A percentile compares a stretch with the other conserved stretches of the same genome.
Conservation (phyloP, 1,284 basidiomycete species). For the Heliocybe sulcata region DNA sequence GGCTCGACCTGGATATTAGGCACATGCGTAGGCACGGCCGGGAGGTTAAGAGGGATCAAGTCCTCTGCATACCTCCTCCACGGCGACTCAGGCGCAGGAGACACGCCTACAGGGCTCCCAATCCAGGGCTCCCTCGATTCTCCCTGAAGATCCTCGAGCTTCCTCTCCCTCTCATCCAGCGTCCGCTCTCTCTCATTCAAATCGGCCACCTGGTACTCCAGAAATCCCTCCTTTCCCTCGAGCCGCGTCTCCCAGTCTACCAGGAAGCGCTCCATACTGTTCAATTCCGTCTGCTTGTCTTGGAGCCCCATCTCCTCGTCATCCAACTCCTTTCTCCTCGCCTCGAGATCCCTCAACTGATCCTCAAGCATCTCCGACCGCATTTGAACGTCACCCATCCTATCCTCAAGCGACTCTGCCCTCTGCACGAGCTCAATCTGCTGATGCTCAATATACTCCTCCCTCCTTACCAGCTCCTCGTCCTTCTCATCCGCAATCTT, state of each 20-base stretch:
- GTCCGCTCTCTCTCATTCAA: neutral
- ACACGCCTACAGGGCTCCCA: neutral
- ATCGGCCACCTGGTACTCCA: neutral
- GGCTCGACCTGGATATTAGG: neutral
- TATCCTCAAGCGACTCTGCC: neutral
- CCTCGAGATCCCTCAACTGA: neutral
- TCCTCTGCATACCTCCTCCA: constrained; percentile 5
- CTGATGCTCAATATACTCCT: neutral
- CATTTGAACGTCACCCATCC: neutral
- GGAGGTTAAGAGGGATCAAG: constrained; percentile 8
- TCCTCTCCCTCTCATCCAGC: neutral
- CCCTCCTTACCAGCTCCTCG: neutral
- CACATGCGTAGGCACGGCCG: neutral
- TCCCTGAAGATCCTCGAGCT: neutral
- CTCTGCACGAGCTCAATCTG: neutral
- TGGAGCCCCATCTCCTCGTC: neutral
- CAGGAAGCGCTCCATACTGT: no score
- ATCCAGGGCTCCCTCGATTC: no score
- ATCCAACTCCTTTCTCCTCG: neutral
- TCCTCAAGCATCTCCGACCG: neutral
- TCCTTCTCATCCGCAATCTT: neutral
- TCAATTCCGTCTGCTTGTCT: no score
- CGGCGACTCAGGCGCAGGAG: neutral
- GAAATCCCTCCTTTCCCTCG: no score
- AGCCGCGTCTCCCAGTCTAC: no score